Evolutionary conservation across 176 grass and related monocot genomes (phyloP).

Genomic region (Oryza punctata): DNA sequence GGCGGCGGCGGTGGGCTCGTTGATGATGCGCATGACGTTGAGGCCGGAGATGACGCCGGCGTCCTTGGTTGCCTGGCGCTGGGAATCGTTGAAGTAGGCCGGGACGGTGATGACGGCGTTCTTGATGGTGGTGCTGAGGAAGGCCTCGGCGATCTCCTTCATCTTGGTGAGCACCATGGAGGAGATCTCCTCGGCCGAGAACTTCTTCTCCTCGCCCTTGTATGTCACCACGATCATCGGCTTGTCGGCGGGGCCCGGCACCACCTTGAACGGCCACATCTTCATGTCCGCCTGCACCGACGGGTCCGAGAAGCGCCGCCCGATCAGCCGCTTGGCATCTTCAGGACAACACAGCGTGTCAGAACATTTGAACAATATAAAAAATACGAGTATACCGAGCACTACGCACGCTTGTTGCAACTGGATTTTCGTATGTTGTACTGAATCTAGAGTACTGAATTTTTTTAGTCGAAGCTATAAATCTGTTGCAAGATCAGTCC

Average conservation of each 20-base stretch:
- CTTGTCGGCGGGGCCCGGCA: conserved; percentile 63
- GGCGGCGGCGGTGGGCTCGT: conserved; percentile 80
- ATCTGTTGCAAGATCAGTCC: too few species aligned
- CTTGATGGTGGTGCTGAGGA: conserved; percentile 53
- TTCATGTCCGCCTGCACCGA: conserved; percentile 85
- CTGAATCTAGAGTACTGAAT: too few species aligned
- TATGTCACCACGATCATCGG: conserved; percentile 76
- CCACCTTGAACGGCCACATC: conserved; percentile 87
- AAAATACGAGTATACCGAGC: too few species aligned
- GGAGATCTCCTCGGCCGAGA: conserved; percentile 80
- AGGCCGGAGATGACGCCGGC: conserved; percentile 76
- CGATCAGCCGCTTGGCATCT: conserved; percentile 90
- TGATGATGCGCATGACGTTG: conserved; percentile 87
- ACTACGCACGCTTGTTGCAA: too few species aligned
- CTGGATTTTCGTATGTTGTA: too few species aligned
- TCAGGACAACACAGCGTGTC: conserved; percentile 4
- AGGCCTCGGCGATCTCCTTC: conserved; percentile 73
- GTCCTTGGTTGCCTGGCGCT: conserved; percentile 91
- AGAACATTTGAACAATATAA: neutral
- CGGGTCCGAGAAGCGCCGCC: conserved; percentile 67
- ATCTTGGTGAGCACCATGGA: conserved; percentile 94
- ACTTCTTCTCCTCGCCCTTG: conserved; percentile 84
- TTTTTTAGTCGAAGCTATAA: too few species aligned
- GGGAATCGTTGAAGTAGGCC: conserved; percentile 89
- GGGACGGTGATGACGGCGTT: conserved; percentile 87